phyloP scores from a whole-genome alignment of 1,139 yeast genomes.

The Saccharomyces hybrid region DNA sequence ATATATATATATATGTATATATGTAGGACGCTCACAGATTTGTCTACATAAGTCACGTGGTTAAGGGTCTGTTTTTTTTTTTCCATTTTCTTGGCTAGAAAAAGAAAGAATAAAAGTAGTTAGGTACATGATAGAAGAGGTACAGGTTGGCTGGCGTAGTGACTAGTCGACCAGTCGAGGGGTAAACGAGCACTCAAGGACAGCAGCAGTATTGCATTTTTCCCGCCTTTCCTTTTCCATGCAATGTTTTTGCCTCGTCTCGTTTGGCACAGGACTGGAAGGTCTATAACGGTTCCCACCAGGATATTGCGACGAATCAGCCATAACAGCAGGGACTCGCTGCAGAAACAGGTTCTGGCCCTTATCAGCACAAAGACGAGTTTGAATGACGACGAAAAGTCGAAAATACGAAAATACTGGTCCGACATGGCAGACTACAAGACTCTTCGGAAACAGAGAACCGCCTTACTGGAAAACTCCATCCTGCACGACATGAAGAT shows the following conservation, averaged over 20 bases:
- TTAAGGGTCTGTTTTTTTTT: neutral
- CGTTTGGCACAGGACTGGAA: neutral
- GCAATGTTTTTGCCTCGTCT: neutral
- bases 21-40: too few species aligned
- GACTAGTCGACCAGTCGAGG: neutral
- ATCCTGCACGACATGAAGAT: constrained; percentile 4
- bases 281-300: neutral
- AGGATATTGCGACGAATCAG: neutral
- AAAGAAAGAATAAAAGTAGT: neutral
- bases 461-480: constrained; percentile 6
- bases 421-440: neutral
- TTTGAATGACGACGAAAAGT: neutral
- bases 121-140: neutral
- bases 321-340: neutral
- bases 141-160: too few species aligned
- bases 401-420: neutral
- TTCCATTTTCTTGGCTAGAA: neutral
- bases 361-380: neutral
- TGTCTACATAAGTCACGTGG: neutral
- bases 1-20: neutral
- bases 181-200: neutral
- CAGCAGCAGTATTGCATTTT: neutral
- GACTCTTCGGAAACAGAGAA: neutral
- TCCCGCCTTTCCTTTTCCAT: neutral
- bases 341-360: neutral